phyloP scores from a whole-genome alignment of 1,139 yeast genomes.

The Kurtzmaniella natalensis region DNA sequence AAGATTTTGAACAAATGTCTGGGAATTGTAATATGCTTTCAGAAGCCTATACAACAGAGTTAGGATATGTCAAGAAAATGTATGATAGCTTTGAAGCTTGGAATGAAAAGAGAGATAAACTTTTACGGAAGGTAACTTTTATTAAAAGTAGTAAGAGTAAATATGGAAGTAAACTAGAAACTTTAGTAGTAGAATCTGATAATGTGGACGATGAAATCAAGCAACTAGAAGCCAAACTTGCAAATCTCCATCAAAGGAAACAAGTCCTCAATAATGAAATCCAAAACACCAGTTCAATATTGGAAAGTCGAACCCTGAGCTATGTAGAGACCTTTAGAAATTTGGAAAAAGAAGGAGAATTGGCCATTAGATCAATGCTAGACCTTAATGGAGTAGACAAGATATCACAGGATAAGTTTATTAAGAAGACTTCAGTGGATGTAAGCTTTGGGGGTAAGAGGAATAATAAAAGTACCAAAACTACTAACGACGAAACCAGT shows the following conservation, averaged over 20 bases:
- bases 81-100: slow-evolving; percentile 36
- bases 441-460: slow-evolving; percentile 24
- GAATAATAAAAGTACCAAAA: slow-evolving; percentile 8
- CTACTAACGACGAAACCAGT: slow-evolving; percentile 2
- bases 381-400: slow-evolving; percentile 20
- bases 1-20: slow-evolving; percentile 31
- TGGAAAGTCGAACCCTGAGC: slow-evolving; percentile 47
- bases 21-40: slow-evolving; percentile 43
- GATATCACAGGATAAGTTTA: slow-evolving; percentile 15
- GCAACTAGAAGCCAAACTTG: slow-evolving; percentile 35
- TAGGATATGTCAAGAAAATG: slow-evolving; percentile 24
- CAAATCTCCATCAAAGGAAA: slow-evolving; percentile 33
- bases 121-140: slow-evolving; percentile 33
- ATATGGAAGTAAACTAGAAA: slow-evolving; percentile 42
- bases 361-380: slow-evolving; percentile 25
- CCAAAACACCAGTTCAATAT: slow-evolving; percentile 47
- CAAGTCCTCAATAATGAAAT: slow-evolving; percentile 38
- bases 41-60: slow-evolving; percentile 46
- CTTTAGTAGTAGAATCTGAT: slow-evolving; percentile 30
- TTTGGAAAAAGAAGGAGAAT: slow-evolving; percentile 37
- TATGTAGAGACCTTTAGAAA: slow-evolving; percentile 37
- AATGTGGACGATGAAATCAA: slow-evolving; percentile 39
- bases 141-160: slow-evolving; percentile 40
- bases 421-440: slow-evolving; percentile 24
- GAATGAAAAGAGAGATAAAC: slow-evolving; percentile 35